Evolutionary conservation across 768 basidiomycete species (phyloP).

Genomic region (Lactarius pseudohatsudake): DNA sequence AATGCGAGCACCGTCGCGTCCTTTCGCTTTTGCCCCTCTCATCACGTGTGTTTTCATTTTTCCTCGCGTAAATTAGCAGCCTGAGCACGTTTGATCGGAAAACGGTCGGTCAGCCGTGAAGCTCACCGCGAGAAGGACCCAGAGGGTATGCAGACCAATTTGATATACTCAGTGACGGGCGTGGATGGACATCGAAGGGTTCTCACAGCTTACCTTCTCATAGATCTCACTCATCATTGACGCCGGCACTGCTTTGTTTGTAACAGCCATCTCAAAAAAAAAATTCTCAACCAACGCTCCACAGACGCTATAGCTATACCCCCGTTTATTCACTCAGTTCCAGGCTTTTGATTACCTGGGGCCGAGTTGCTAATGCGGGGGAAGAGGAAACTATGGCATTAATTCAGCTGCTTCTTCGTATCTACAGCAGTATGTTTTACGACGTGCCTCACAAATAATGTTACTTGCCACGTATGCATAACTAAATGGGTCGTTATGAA

Average conservation of each 20-base stretch:
- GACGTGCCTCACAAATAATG: conserved; percentile 18
- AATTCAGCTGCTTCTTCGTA: conserved; percentile 27
- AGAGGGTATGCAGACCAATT: neutral
- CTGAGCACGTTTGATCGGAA: no score
- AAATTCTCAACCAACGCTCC: no score
- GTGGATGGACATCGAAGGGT: neutral
- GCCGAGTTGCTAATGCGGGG: conserved; percentile 28
- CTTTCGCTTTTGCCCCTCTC: neutral
- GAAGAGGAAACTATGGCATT: conserved; percentile 18
- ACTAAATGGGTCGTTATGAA: neutral
- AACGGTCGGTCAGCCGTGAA: neutral
- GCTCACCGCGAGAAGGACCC: neutral
- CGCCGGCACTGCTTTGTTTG: neutral
- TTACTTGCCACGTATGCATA: neutral
- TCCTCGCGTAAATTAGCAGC: no score
- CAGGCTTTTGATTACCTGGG: conserved; percentile 17
- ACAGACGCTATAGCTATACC: neutral
- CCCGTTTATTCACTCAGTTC: conserved; percentile 24
- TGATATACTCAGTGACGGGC: neutral
- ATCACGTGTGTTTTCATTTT: conserved; percentile 17
- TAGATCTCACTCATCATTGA: no score
- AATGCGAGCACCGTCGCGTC: neutral
- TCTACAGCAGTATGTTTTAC: conserved; percentile 23
- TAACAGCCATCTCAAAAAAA: no score
- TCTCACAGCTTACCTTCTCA: neutral